These are phyloP conservation scores for Heliosperma pusillum DNA, from an alignment of 148 eudicot genomes.

Conservation along the genomic window DNA sequence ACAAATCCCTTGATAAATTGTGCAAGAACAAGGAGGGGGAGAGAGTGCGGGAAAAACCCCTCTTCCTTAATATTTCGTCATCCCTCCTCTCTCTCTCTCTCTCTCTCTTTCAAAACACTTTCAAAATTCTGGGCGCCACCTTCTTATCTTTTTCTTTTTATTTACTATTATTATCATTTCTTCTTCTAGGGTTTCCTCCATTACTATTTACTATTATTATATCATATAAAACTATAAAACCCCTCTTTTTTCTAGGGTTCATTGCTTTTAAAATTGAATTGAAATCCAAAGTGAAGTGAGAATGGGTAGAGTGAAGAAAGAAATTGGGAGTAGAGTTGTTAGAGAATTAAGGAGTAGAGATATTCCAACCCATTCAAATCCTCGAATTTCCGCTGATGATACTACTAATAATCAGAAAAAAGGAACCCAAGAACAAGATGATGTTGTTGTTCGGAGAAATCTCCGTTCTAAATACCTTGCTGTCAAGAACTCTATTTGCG, in stretches of 20 bases:
- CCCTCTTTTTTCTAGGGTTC: slow-evolving; percentile 8
- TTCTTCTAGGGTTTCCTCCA: not conserved
- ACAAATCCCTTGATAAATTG: not conserved
- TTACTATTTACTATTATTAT: not conserved
- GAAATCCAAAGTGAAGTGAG: not conserved
- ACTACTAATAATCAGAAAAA: not conserved
- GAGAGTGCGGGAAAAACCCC: slow-evolving; percentile 25
- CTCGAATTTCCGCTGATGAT: not conserved
- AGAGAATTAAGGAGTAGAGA: slow-evolving; percentile 17
- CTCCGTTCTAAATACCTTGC: slow-evolving; percentile 69
- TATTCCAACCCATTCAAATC: slow-evolving; percentile 4
- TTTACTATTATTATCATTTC: no score
- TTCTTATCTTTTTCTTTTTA: not conserved
- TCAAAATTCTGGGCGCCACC: not conserved
- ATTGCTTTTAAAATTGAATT: not conserved
- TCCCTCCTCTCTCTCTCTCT: no score
- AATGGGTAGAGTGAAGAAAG: slow-evolving; percentile 26
- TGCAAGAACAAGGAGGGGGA: not conserved
- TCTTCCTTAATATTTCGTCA: slow-evolving; percentile 6
- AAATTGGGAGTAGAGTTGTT: slow-evolving; percentile 13
- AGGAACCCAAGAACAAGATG: slow-evolving; percentile 26
- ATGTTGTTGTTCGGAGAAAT: slow-evolving; percentile 45
- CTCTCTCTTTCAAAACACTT: not conserved
- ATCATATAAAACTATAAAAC: not conserved
- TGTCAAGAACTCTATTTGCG: slow-evolving; percentile 59